Evolutionary conservation across 345 rosid genomes (phyloP), one percentile per base, ranked within the genome.

Genomic region (Anacardium occidentale): DNA sequence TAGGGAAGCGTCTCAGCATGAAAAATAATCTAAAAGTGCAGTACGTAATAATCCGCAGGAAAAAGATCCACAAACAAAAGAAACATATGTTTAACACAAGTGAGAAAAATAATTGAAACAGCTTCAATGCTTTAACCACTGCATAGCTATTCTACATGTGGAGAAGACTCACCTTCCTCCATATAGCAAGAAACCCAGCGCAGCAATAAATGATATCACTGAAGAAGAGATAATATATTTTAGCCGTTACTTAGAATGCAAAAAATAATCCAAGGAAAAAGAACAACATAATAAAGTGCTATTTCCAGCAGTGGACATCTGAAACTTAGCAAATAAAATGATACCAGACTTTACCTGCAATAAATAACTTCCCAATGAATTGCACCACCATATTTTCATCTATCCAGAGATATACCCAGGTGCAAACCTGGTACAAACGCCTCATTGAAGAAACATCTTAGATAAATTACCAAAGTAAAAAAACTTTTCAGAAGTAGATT

Each of bases 1-100:
- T 93, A 29, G 99, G 98, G 77, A 93, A 93, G 64, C 97, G 90
- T 79, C 95, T 89, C 78, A 93, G 86, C 99, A 96, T 93, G 85
- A 91, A 82, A 80, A 91, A 93, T 76, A 96, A 88, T 76, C 98
- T 96, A 82, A 51, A 83, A 45, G 65, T 70, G 79, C 54, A 20
- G 57, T n/a, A 52, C 26, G 58, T 26, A 47, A 71, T 10, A 45
- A 37, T 58, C 6, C 26, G 73, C 14, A 56, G 21, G 71, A 45
- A 66, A 48, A n/a, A 63, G 48, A 69, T 11, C 52, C 77, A 50
- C 47, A 74, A n/a, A 50, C 22, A 37, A 42, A 45, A 57, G 21
- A 72, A 53, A 62, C 4, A 48, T 62, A 62, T n/a, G 26, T 10
- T 58, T n/a, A n/a, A 74, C 34, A 54, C 44, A 77, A 54, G 62